phyloP scores from a whole-genome alignment of 2,329 filamentous ascomycete species.

The Fusarium sp. region DNA sequence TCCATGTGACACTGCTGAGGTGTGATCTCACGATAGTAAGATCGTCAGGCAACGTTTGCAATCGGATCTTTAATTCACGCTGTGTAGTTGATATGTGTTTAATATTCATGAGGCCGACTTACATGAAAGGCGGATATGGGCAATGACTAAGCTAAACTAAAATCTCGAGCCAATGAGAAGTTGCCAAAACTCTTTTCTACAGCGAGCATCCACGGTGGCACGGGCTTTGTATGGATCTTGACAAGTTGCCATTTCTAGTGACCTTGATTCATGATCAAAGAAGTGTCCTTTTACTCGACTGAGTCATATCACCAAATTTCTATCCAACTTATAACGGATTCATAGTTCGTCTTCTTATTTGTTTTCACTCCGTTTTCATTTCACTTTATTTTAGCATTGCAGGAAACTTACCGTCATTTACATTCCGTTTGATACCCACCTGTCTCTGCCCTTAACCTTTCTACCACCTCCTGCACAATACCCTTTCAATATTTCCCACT shows the following conservation, averaged over 20 bases:
- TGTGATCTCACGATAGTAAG: neutral
- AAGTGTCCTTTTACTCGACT: constrained; percentile 49
- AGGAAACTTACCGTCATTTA: constrained; percentile 5
- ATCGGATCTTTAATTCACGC: neutral
- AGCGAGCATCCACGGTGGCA: constrained; percentile 23
- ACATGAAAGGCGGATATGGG: constrained; percentile 13
- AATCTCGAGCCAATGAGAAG: constrained; percentile 37
- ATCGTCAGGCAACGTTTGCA: neutral
- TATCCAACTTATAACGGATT: constrained; percentile 10
- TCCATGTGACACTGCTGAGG: neutral
- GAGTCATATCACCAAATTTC: constrained; percentile 40
- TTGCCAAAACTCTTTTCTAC: constrained; percentile 39
- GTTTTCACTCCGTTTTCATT: neutral
- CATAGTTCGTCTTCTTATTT: neutral
- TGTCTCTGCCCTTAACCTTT: constrained; percentile 3
- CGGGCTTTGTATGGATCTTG: constrained; percentile 35
- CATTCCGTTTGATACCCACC: constrained; percentile 16
- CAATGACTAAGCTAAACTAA: constrained; percentile 37
- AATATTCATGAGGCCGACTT: constrained; percentile 19
- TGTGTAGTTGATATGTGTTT: constrained; percentile 7
- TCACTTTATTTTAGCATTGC: neutral
- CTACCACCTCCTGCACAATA: constrained; percentile 2
- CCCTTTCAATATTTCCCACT: constrained; percentile 20
- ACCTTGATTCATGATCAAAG: constrained; percentile 45
- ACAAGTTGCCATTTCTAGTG: constrained; percentile 51